These are phyloP conservation scores for Psophocarpus tetragonolobus DNA, from an alignment of 306 rosid species.

Conservation along the genomic window DNA sequence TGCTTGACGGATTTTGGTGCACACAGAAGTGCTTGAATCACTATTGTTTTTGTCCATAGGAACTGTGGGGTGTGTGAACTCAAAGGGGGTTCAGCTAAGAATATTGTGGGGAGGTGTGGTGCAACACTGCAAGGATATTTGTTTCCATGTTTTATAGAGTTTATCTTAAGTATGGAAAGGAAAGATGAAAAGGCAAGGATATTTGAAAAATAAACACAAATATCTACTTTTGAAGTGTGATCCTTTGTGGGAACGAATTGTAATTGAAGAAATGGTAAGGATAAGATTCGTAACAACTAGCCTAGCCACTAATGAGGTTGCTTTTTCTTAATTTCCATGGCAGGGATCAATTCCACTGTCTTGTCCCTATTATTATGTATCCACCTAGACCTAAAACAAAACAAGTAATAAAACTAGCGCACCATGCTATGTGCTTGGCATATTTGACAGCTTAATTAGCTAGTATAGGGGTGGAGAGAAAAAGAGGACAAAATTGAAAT, in stretches of 20 bases:
- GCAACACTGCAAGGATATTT: slow-evolving; percentile 7
- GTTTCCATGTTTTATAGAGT: slow-evolving; percentile 30
- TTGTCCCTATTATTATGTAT: slow-evolving; percentile 20
- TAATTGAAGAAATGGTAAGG: not conserved
- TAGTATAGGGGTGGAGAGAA: not conserved
- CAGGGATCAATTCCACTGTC: slow-evolving; percentile 58
- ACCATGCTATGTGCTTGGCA: not conserved
- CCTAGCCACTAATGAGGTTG: slow-evolving; percentile 18
- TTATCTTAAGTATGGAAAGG: slow-evolving; percentile 25
- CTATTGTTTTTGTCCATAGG: slow-evolving; percentile 42
- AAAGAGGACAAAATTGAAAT: not conserved
- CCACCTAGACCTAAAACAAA: not conserved
- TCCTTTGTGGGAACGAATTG: slow-evolving; percentile 13
- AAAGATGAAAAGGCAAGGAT: slow-evolving; percentile 6
- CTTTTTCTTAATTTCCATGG: slow-evolving; percentile 32
- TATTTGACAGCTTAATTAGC: not conserved
- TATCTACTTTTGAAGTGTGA: slow-evolving; percentile 14
- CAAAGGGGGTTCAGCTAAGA: not conserved
- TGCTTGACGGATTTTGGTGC: slow-evolving; percentile 55
- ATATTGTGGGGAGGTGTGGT: slow-evolving; percentile 30
- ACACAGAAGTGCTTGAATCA: slow-evolving; percentile 34
- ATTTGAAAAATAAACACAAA: not conserved
- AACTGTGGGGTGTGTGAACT: not conserved
- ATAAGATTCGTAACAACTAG: slow-evolving; percentile 35
- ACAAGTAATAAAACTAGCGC: not conserved